Percentiles rank a stretch among this genome's conserved stretches.
Conservation (phyloP, 2,329 filamentous ascomycete genomes). For the Venturia pyrina region DNA sequence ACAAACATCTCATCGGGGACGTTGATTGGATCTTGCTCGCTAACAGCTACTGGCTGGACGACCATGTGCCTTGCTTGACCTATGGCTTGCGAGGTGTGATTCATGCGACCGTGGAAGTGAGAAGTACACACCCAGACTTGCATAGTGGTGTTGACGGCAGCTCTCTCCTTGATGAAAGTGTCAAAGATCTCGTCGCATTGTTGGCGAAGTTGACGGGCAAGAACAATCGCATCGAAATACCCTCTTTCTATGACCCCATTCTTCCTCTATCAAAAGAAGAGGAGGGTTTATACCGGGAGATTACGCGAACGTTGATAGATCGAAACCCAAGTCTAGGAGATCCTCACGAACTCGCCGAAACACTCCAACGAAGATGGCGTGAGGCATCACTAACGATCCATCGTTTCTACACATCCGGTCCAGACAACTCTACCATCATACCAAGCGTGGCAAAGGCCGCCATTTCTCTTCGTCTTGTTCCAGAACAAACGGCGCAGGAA, state of each 20-base stretch:
- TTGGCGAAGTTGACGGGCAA: constrained; percentile 72
- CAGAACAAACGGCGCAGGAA: constrained; percentile 78
- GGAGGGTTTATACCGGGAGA: constrained; percentile 72
- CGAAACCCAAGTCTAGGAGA: constrained; percentile 56
- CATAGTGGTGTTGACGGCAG: constrained; percentile 97
- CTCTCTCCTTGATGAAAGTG: constrained; percentile 75
- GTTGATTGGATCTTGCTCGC: constrained; percentile 92
- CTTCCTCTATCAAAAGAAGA: constrained; percentile 66
- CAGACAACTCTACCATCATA: constrained; percentile 79
- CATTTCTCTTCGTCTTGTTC: constrained; percentile 83
- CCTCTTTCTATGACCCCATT: constrained; percentile 80
- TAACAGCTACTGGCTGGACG: constrained; percentile 98
- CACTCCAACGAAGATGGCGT: constrained; percentile 87
- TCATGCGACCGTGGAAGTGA: constrained; percentile 81
- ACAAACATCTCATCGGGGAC: constrained; percentile 76
- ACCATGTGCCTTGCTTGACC: constrained; percentile 88
- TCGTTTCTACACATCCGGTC: constrained; percentile 83
- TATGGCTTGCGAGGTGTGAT: constrained; percentile 91
- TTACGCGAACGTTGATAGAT: constrained; percentile 64
- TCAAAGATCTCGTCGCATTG: constrained; percentile 81
- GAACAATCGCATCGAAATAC: constrained; percentile 73
- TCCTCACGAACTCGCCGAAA: constrained; percentile 64
- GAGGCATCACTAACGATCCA: constrained; percentile 93
- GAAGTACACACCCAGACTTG: constrained; percentile 76
- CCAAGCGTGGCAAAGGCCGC: constrained; percentile 81